Base-by-base conservation (phyloP, 352 stramenopile species). In the Globisporangium radiosum region DNA sequence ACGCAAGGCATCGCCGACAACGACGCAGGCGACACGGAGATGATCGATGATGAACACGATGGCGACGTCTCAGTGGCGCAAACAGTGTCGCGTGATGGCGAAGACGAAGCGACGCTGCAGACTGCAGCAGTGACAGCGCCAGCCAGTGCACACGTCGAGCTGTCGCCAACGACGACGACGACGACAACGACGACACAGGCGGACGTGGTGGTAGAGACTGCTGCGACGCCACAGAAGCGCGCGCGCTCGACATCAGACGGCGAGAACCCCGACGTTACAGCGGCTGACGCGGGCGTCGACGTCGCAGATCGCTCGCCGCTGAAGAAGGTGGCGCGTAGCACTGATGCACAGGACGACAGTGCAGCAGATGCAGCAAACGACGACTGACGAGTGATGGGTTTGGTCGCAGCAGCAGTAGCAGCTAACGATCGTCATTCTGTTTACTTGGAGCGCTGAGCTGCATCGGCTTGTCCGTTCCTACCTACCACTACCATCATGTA, bases 301-400 rank as follows among this genome's bases (percentile, higher is more conserved):
- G 25, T 33, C 2, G 25, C 25, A 3, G 25, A 33, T 33, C 25
- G 57, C 15, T 63, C 51, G 17, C 57, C 51, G 2, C 57, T 52
- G 42, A 63, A 63, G 50, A 63, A 63, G 38, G 17, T 58, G 4
- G 17, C 54, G 19, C 57, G 57, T 50, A 63, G 17, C 1, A 39
- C 39, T 9, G 11, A 5, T 19, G 17, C 44, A n/a, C 36, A 49
- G 0, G n/a, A 38, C 15, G 19, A 51, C 40, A 48, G 44, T 36
- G 45, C 15, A 11, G 45, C 15, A 8, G 45, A 36, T 33, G 25
- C 25, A 33, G 25, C 25, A 33, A 33, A 33, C 25, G 25, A 33
- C 25, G 25, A 33, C 4, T 36, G 15, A 13, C 51, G 39, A 40
- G 52, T 36, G 14, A 47, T 2, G 3, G 17, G 25, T 33, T 33